phyloP scores from a whole-genome alignment of 306 rosid species.

The Begonia masoniana region DNA sequence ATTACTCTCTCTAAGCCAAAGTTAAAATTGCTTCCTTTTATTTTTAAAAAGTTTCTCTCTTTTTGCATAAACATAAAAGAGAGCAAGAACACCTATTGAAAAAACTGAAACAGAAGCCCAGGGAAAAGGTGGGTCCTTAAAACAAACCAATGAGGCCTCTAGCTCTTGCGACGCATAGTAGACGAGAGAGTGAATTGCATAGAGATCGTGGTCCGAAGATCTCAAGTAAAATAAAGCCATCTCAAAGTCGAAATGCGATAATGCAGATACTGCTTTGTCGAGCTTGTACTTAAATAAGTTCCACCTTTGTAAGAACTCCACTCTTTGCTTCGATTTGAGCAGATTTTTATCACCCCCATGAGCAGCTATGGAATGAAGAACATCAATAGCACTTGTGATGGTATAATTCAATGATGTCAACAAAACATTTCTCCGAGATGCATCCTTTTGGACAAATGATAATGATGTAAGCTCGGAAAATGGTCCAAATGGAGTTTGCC shows the following conservation, averaged over 20 bases:
- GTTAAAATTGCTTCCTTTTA: conserved; percentile 89
- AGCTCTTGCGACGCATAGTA: conserved; percentile 71
- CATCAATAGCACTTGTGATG: conserved; percentile 53
- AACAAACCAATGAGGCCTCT: conserved; percentile 84
- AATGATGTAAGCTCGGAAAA: conserved; percentile 57
- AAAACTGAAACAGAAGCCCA: conserved; percentile 49
- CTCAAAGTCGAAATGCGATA: conserved; percentile 80
- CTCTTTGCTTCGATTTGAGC: conserved; percentile 53
- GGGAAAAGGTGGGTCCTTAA: conserved; percentile 82
- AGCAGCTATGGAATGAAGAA: conserved; percentile 49
- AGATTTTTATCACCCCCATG: conserved; percentile 82
- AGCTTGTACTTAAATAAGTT: conserved; percentile 75
- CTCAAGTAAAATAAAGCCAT: conserved; percentile 66
- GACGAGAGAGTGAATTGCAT: conserved; percentile 68
- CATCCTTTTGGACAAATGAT: conserved; percentile 92
- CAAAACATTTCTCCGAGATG: conserved; percentile 71
- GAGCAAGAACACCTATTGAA: conserved; percentile 30
- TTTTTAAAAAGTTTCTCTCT: conserved; percentile 58
- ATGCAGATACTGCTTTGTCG: conserved; percentile 73
- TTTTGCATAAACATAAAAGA: conserved; percentile 55
- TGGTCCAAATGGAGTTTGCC: conserved; percentile 95
- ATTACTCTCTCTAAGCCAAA: conserved; percentile 15
- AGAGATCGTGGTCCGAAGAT: conserved; percentile 88
- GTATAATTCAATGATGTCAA: conserved; percentile 67
- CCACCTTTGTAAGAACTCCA: conserved; percentile 78